These are phyloP conservation scores for Puccinia horiana DNA, from an alignment of 1,284 basidiomycete species.

Conservation along the genomic window DNA sequence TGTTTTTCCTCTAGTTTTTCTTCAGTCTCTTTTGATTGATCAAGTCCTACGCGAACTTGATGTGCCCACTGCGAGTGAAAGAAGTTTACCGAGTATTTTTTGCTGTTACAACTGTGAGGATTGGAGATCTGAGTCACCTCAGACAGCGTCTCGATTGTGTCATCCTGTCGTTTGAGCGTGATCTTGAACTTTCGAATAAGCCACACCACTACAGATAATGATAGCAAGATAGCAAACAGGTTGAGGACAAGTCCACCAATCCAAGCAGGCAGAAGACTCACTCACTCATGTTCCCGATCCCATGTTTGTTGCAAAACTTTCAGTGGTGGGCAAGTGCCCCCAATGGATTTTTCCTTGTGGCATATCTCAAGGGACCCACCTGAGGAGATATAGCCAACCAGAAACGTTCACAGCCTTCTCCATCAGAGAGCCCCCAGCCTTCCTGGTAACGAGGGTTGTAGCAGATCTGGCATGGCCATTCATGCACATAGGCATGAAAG, in stretches of 20 bases:
- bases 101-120: neutral
- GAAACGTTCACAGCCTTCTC: conserved; percentile 7
- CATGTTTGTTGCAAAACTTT: neutral
- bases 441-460: conserved; percentile 1
- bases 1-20: neutral
- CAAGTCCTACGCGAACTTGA: neutral
- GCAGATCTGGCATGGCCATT: conserved; percentile 11
- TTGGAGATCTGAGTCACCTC: neutral
- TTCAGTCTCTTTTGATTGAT: too few relatives aligned
- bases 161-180: neutral
- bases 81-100: neutral
- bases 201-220: too few relatives aligned
- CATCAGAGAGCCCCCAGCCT: neutral
- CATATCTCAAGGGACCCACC: conserved; percentile 23
- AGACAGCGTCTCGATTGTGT: neutral
- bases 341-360: too few relatives aligned
- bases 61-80: neutral
- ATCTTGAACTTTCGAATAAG: neutral
- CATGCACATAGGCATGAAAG: conserved; percentile 24
- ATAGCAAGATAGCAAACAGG: too few relatives aligned
- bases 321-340: neutral
- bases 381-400: neutral
- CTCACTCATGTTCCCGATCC: too few relatives aligned
- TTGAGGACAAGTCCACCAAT: too few relatives aligned
- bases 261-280: too few relatives aligned